phyloP scores from a whole-genome alignment of 352 stramenopile genomes.

The Phytophthora idaei region DNA sequence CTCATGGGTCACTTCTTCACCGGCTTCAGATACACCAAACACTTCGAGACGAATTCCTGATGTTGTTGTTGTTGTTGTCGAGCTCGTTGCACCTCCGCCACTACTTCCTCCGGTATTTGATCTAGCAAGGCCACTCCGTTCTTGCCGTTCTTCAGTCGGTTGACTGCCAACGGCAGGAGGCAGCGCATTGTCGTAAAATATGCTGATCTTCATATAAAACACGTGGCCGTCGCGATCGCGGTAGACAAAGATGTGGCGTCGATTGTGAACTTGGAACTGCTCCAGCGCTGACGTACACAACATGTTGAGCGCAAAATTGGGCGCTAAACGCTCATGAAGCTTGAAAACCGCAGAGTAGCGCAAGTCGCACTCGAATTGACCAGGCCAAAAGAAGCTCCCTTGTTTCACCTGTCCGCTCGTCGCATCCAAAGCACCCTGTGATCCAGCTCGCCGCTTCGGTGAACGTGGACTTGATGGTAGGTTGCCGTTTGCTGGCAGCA shows the following conservation, averaged over 20 bases:
- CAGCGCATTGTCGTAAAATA: conserved; percentile 42
- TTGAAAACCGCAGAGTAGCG: conserved; percentile 83
- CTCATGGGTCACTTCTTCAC: conserved; percentile 87
- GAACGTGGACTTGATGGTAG: conserved; percentile 48
- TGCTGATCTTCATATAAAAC: conserved; percentile 90
- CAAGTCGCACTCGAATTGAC: conserved; percentile 85
- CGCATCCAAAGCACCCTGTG: conserved; percentile 22
- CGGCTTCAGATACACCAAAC: conserved; percentile 79
- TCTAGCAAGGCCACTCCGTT: conserved; percentile 24
- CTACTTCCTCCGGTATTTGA: conserved; percentile 34
- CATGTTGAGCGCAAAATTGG: conserved; percentile 82
- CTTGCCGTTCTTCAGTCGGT: conserved; percentile 33
- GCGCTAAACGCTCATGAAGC: conserved; percentile 78
- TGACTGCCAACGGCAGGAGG: conserved; percentile 11
- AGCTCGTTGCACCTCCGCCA: conserved; percentile 15
- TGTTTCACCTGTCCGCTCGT: conserved; percentile 27
- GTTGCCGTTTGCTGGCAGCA: conserved; percentile 56
- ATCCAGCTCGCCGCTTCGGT: conserved; percentile 41
- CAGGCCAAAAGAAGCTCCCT: conserved; percentile 80
- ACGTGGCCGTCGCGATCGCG: conserved; percentile 83
- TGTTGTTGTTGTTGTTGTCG: conserved; percentile 11
- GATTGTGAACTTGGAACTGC: conserved; percentile 91
- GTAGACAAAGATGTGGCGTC: conserved; percentile 88
- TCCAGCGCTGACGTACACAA: conserved; percentile 85
- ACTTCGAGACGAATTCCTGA: conserved; percentile 80